phyloP scores from a whole-genome alignment of 192 early-diverging fungal species.

The Mortierella antarctica region DNA sequence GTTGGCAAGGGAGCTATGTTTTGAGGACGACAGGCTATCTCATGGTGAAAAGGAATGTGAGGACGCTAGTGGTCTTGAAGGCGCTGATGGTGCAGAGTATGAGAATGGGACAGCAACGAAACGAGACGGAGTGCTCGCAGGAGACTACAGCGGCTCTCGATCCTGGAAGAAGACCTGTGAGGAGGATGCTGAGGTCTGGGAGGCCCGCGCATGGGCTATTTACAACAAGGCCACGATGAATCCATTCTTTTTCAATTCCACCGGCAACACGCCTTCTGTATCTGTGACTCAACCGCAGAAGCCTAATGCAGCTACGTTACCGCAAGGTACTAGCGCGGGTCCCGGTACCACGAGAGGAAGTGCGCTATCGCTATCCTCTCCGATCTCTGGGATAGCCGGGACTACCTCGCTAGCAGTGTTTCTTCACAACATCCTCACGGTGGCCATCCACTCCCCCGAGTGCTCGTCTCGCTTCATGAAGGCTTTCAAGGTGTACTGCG shows the following conservation, averaged over 20 bases:
- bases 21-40: constrained; percentile 1
- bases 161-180: background rate
- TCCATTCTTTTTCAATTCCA: constrained; percentile 4
- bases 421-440: constrained; percentile 31
- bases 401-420: constrained; percentile 25
- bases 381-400: background rate
- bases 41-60: background rate
- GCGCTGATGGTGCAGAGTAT: background rate
- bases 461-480: constrained; percentile 27
- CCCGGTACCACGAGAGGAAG: background rate
- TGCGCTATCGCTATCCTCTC: background rate
- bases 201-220: constrained; percentile 36
- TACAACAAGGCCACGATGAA: constrained; percentile 39
- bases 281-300: background rate
- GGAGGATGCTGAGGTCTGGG: constrained; percentile 33
- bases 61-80: background rate
- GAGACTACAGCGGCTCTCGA: background rate
- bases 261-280: background rate
- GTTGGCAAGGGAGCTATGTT: constrained; percentile 11
- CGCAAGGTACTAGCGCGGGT: background rate
- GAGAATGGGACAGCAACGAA: background rate
- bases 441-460: constrained; percentile 37
- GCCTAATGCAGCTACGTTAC: background rate
- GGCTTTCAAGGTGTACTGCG: constrained; percentile 23
- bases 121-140: background rate